These are phyloP conservation scores for Candida frijolesensis DNA, from an alignment of 1,139 yeast species.

Conservation along the genomic window DNA sequence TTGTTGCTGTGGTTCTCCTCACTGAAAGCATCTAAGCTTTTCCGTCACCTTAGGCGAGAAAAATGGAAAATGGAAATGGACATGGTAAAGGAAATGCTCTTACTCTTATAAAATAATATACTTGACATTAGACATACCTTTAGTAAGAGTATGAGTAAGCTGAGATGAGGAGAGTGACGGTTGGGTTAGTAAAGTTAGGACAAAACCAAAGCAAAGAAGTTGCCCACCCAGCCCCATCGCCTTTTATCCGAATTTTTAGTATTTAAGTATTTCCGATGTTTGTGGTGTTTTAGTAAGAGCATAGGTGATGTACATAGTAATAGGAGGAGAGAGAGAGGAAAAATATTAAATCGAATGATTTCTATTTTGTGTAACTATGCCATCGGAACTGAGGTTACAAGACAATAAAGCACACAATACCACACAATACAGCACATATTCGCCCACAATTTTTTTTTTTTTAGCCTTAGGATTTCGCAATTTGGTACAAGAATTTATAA, in stretches of 20 bases:
- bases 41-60: background rate
- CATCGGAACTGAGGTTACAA: background rate
- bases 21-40: background rate
- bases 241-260: background rate
- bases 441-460: conserved; percentile 2
- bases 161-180: background rate
- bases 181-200: background rate
- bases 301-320: background rate
- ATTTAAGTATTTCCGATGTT: background rate
- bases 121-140: no score
- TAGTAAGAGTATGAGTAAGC: conserved; percentile 1
- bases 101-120: no score
- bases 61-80: no score
- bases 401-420: background rate
- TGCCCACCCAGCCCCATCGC: background rate
- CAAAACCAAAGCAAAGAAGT: background rate
- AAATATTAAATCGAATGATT: conserved; percentile 1
- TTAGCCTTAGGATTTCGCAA: conserved; percentile 5
- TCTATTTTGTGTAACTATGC: background rate
- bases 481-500: background rate
- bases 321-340: background rate
- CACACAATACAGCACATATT: background rate
- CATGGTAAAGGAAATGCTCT: no score
- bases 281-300: background rate
- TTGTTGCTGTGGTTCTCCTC: no score